Percentiles rank a stretch among this genome's conserved stretches.
Evolutionary conservation across 352 stramenopile species (phyloP).

Genomic region (Phytophthora pseudosyringae): DNA sequence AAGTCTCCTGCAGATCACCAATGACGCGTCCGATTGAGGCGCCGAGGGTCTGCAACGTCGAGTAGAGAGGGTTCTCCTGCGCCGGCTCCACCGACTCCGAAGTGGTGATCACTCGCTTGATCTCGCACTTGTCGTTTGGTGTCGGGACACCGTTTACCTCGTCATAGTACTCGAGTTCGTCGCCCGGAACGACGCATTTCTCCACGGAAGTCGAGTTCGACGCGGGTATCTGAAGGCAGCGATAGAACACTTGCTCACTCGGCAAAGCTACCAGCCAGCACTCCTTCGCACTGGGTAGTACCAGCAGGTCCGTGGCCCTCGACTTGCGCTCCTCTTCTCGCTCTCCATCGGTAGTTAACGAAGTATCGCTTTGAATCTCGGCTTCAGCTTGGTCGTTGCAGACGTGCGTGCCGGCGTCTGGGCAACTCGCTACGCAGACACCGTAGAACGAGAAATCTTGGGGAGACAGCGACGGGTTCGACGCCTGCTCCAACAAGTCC

Average conservation of each 20-base stretch:
- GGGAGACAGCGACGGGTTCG: constrained; percentile 48
- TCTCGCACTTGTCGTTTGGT: constrained; percentile 76
- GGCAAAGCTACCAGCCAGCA: constrained; percentile 78
- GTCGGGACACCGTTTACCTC: constrained; percentile 49
- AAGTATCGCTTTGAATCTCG: constrained; percentile 45
- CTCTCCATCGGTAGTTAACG: constrained; percentile 45
- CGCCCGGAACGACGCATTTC: constrained; percentile 73
- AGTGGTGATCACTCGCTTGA: constrained; percentile 68
- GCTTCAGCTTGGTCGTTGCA: constrained; percentile 82
- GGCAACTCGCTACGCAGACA: constrained; percentile 68
- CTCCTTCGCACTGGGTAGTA: constrained; percentile 39
- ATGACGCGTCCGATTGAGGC: constrained; percentile 65
- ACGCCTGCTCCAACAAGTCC: constrained; percentile 68
- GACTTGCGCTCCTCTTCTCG: constrained; percentile 54
- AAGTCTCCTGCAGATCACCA: constrained; percentile 72
- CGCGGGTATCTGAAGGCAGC: constrained; percentile 77
- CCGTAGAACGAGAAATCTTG: constrained; percentile 72
- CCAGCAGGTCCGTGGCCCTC: constrained; percentile 37
- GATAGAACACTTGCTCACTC: constrained; percentile 76
- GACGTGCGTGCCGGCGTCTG: constrained; percentile 55
- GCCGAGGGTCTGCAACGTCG: constrained; percentile 60
- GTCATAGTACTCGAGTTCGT: constrained; percentile 76
- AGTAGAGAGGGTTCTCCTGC: constrained; percentile 78
- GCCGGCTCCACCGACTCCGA: constrained; percentile 61
- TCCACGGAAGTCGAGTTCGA: constrained; percentile 66